Evolutionary conservation across 2,329 filamentous ascomycete genomes (phyloP).

Genomic region (Ophiosphaerella korrae): DNA sequence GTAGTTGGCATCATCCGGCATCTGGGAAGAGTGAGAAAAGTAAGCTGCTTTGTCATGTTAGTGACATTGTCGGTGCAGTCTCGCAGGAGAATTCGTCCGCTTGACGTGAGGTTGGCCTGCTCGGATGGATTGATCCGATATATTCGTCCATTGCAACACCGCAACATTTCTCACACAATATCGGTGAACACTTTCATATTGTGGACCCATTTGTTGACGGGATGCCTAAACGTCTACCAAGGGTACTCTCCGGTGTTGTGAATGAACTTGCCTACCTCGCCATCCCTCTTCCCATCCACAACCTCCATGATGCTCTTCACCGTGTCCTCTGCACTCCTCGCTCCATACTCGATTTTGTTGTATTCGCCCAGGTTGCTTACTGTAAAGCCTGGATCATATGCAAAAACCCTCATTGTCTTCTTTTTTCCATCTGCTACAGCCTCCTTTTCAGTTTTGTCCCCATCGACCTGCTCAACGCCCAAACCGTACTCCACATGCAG

Average conservation of each 20-base stretch:
- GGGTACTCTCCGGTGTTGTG: conserved; percentile 39
- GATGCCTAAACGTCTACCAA: conserved; percentile 27
- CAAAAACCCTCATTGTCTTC: conserved; percentile 43
- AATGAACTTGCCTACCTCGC: conserved; percentile 38
- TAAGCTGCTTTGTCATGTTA: too few species aligned
- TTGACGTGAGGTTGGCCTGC: too few species aligned
- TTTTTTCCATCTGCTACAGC: conserved; percentile 7
- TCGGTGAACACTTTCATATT: too few species aligned
- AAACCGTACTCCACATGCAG: conserved; percentile 37
- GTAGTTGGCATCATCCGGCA: neutral
- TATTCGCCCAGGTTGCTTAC: conserved; percentile 38
- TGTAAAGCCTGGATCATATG: conserved; percentile 48
- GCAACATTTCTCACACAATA: too few species aligned
- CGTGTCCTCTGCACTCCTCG: conserved; percentile 40
- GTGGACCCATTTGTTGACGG: too few species aligned
- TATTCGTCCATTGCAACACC: too few species aligned
- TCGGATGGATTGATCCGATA: too few species aligned
- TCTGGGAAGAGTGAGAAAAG: too few species aligned
- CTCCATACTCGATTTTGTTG: conserved; percentile 45
- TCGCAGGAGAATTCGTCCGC: too few species aligned
- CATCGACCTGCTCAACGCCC: conserved; percentile 13
- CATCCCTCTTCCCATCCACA: conserved; percentile 46
- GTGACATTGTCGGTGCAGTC: too few species aligned
- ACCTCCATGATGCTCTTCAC: conserved; percentile 44
- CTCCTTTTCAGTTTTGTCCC: neutral